These are phyloP conservation scores for Populus hybrid DNA, from an alignment of 441 rosid species.

Conservation along the genomic window DNA sequence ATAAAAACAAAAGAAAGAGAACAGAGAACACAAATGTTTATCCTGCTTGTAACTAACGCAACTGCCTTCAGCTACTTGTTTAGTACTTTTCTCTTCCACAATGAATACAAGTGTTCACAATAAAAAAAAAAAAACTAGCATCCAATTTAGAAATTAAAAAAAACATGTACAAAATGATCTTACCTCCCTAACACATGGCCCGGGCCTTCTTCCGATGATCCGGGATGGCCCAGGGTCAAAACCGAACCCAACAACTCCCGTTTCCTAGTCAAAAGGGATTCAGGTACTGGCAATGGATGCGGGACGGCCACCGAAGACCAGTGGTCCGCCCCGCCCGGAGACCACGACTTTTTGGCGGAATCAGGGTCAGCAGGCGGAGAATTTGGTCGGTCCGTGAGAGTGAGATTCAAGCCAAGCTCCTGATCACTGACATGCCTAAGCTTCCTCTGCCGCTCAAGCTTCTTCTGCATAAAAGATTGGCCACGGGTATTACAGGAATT, in stretches of 20 bases:
- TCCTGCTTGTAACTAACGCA: not conserved
- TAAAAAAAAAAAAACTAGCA: too few relatives aligned
- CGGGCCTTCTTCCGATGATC: constrained; percentile 27
- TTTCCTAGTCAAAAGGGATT: constrained; percentile 11
- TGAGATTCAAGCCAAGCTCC: constrained; percentile 26
- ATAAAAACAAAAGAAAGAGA: not conserved
- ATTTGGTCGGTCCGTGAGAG: constrained; percentile 2
- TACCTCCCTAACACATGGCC: constrained; percentile 26
- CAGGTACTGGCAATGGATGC: constrained; percentile 62
- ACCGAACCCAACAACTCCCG: constrained; percentile 18
- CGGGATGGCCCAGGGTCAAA: constrained; percentile 10
- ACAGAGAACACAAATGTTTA: not conserved
- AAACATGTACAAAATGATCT: not conserved
- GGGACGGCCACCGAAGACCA: constrained; percentile 41
- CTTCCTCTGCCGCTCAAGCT: constrained; percentile 51
- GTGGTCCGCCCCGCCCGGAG: constrained; percentile 23
- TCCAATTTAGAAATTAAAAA: not conserved
- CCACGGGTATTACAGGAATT: constrained; percentile 8
- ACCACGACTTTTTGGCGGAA: constrained; percentile 18
- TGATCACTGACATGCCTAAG: constrained; percentile 25
- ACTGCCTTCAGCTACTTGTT: not conserved
- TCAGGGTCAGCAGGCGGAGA: constrained; percentile 35
- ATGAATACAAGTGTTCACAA: too few relatives aligned
- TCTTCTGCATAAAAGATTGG: constrained; percentile 20
- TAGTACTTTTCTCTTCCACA: too few relatives aligned